Evolutionary conservation across 2,329 filamentous ascomycete genomes (phyloP), one percentile per base, ranked within the genome.

Genomic region (Ophiostoma ips): DNA sequence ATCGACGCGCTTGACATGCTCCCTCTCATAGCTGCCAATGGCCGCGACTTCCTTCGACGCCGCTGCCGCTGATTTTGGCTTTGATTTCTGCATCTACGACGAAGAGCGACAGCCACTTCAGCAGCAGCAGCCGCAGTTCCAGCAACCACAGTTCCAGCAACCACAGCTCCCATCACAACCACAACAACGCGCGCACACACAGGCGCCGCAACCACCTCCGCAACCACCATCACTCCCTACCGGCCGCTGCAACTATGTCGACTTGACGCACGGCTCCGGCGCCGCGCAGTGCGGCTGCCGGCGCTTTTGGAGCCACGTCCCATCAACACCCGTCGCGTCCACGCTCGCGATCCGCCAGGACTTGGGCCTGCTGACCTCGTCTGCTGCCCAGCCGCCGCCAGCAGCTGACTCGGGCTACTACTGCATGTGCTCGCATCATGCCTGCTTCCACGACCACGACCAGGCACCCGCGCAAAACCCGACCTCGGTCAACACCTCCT

Each of bases 341-440:
- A 54, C 53, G 57, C 58, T 12, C 61, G 59, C 47, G 53, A 61
- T 34, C 5, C 28, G 30, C 43, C 28, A 31, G 16, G 24, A 45
- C 15, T 45, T 45, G 33, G 30, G 43, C 30, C 28, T 44, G 71
- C 49, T 28, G 36, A 31, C 28, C 3, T 19, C 35, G 3, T 34
- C 16, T 3, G 9, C 5, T 10, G 46, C 24, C 1, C 21, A 28
- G 24, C 35, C 24, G 34, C 13, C 69, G n/a, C 24, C 2, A 24
- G 18, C 44, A 1, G 45, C 31, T 7, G 33, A 76, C 58, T 58
- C 66, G 28, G 65, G 66, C 53, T 77, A 70, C 53, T 77, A 70
- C 68, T 80, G 76, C 63, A 79, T 79, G 76, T 80, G 76, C 58
- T 73, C 72, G 48, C 76, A 80, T 56, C 76, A 80, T 61, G 76